These are phyloP conservation scores for Knufia fluminis DNA, from an alignment of 2,329 filamentous ascomycete species.

Conservation along the genomic window DNA sequence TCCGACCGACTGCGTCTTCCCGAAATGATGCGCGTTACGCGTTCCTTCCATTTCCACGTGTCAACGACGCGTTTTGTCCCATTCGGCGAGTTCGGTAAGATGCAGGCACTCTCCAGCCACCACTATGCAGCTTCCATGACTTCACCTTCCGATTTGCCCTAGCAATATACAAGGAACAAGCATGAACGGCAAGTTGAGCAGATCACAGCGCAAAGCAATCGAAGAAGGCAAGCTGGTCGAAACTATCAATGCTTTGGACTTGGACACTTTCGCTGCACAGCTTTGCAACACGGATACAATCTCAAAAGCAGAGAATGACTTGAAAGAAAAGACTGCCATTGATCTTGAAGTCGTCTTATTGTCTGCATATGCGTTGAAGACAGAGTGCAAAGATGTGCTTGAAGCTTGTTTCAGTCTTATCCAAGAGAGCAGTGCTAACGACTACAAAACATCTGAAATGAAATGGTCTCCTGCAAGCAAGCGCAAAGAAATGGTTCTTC, in stretches of 20 bases:
- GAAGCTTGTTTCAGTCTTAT: constrained; percentile 46
- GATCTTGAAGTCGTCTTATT: not conserved
- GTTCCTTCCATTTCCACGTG: no score
- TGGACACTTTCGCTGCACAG: constrained; percentile 30
- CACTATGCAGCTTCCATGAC: no score
- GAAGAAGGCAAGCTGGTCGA: constrained; percentile 29
- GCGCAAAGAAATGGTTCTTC: constrained; percentile 47
- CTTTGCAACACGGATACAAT: constrained; percentile 19
- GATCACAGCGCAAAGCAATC: constrained; percentile 7
- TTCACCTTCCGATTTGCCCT: not conserved
- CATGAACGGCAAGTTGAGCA: constrained; percentile 1
- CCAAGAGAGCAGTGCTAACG: constrained; percentile 23
- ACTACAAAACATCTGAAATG: constrained; percentile 8
- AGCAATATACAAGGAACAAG: not conserved
- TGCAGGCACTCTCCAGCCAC: no score
- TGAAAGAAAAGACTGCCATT: constrained; percentile 11
- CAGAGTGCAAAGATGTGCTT: constrained; percentile 28
- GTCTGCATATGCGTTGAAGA: not conserved
- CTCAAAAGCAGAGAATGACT: constrained; percentile 11
- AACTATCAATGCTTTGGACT: constrained; percentile 32
- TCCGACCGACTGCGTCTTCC: no score
- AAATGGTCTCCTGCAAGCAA: constrained; percentile 50
- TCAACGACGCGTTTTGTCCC: no score
- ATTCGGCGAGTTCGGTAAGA: no score
- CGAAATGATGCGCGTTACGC: no score